A percentile compares a stretch with the other conserved stretches of the same genome.
These are phyloP conservation scores for Paxillus rubicundulus DNA, from an alignment of 768 basidiomycete species.

Conservation along the genomic window DNA sequence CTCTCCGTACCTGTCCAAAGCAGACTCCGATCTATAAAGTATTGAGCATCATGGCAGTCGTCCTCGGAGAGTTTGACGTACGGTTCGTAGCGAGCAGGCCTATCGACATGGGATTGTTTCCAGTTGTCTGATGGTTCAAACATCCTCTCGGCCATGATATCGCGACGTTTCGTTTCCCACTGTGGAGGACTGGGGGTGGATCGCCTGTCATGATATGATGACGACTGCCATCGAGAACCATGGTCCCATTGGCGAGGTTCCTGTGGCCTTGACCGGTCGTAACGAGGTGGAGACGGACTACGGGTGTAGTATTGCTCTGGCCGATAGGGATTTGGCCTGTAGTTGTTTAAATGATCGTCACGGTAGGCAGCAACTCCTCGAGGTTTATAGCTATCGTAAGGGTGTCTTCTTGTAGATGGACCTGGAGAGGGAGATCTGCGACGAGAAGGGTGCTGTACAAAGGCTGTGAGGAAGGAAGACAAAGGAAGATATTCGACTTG, in stretches of 20 bases:
- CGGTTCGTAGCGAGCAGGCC: constrained; percentile 40
- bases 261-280: constrained; percentile 38
- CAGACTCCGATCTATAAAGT: constrained; percentile 24
- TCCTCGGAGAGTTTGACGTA: constrained; percentile 31
- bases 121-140: constrained; percentile 74
- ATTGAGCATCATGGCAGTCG: constrained; percentile 14
- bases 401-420: constrained; percentile 40
- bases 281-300: constrained; percentile 54
- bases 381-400: constrained; percentile 55
- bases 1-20: constrained; percentile 36
- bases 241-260: constrained; percentile 51
- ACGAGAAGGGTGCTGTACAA: constrained; percentile 29
- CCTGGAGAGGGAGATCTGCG: constrained; percentile 52
- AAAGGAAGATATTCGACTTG: constrained; percentile 16
- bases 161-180: constrained; percentile 34
- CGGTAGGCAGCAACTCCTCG: constrained; percentile 35
- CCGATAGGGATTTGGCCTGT: constrained; percentile 41
- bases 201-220: constrained; percentile 44
- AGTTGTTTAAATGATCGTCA: constrained; percentile 42
- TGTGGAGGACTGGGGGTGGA: constrained; percentile 35
- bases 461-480: constrained; percentile 18
- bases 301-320: constrained; percentile 39
- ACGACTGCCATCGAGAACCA: constrained; percentile 40
- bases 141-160: constrained; percentile 48
- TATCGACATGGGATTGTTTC: constrained; percentile 58